Evolutionary conservation across 2,329 filamentous ascomycete genomes (phyloP), one percentile per base, ranked within the genome.

Genomic region (Penicillium sp.): DNA sequence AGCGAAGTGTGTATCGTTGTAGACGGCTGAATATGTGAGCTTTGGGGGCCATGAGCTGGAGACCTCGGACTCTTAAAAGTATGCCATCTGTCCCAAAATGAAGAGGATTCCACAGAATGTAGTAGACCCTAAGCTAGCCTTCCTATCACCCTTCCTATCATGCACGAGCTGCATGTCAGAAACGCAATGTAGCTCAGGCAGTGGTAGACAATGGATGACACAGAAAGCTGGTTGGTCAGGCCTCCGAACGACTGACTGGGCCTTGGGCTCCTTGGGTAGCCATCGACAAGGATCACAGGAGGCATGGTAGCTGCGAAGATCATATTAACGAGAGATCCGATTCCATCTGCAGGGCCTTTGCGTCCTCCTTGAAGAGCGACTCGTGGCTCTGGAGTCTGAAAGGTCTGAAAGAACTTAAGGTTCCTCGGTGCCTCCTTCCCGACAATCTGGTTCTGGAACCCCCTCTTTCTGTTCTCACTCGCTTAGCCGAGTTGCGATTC

Each of bases 361-460:
- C 10, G 31, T 31, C 31, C 6, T 31, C 27, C 31, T 31, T 10
- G 10, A 31, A 6, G 31, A 10, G 9, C 31, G 31, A 10, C 6
- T 40, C 16, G 9, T 18, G 37, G 22, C 19, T 6, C 49, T 27
- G 27, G 16, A 37, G n/a, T 31, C 35, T 27, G 36, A 24, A n/a
- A 11, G n/a, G 19, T 24, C 37, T 43, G 22, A 24, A 18, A 53
- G 50, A 24, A 33, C 27, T 50, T 22, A 24, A 43, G 44, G 37
- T 50, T 50, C 37, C 46, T 27, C 10, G 44, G 50, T 54, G 36
- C 54, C 50, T 40, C 41, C 54, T 64, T 62, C 67, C 67, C 66
- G 67, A 60, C 58, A 61, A 59, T 64, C 58, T 67, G 68, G 69
- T 59, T 66, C 66, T 57, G 55, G 55, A 58, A 59, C 63, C 64